Percentiles rank a stretch among this genome's conserved stretches.
Evolutionary conservation across 805 yeast genomes (phyloP).

Genomic region (Komagataella mondaviorum): DNA sequence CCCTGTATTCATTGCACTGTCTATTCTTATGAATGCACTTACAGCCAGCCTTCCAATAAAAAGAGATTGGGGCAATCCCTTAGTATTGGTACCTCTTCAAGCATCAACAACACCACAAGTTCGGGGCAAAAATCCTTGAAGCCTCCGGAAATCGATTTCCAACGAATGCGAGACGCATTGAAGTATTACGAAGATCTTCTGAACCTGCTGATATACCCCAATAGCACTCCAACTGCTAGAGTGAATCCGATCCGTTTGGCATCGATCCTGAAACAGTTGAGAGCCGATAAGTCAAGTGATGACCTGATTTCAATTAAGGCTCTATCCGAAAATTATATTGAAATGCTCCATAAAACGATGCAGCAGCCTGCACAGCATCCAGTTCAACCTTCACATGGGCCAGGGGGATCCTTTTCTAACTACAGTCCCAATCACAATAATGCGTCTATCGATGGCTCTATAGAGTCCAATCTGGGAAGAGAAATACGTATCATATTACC

Average conservation of each 20-base stretch:
- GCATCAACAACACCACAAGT: slow-evolving; percentile 1
- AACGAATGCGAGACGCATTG: neutral
- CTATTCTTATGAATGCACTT: slow-evolving; percentile 73
- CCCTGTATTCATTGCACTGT: slow-evolving; percentile 82
- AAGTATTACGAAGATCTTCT: neutral
- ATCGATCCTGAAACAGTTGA: slow-evolving; percentile 9
- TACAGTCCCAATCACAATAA: slow-evolving; percentile 6
- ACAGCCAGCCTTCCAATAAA: slow-evolving; percentile 61
- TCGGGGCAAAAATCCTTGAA: neutral
- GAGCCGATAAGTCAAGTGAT: slow-evolving; percentile 1
- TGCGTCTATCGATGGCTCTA: slow-evolving; percentile 22
- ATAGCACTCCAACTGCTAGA: neutral
- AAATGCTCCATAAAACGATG: neutral
- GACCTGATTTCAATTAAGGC: slow-evolving; percentile 1
- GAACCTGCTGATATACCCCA: neutral
- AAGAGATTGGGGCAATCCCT: slow-evolving; percentile 18
- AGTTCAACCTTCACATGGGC: slow-evolving; percentile 7
- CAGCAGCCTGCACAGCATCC: slow-evolving; percentile 5
- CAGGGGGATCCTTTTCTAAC: slow-evolving; percentile 6
- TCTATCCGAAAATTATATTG: slow-evolving; percentile 1
- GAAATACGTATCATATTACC: slow-evolving; percentile 64
- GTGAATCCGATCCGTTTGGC: slow-evolving; percentile 23
- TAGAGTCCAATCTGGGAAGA: slow-evolving; percentile 22
- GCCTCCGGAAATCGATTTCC: neutral
- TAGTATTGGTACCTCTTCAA: neutral